A percentile compares a stretch with the other conserved stretches of the same genome.
phyloP scores from a whole-genome alignment of 176 grass and related monocot species.

The Areca catechu region DNA sequence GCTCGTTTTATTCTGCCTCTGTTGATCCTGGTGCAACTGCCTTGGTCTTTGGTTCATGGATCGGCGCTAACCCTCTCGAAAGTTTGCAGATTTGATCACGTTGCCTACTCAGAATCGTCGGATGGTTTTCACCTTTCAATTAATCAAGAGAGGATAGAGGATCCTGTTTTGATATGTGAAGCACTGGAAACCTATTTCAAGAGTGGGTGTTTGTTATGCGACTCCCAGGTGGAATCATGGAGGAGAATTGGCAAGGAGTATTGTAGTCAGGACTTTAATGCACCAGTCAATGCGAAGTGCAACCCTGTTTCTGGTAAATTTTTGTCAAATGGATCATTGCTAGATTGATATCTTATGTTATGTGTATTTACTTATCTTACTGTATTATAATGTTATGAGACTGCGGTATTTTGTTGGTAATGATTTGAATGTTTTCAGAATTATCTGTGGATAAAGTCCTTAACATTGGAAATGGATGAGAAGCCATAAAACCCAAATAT shows the following conservation, averaged over 20 bases:
- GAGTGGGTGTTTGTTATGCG: constrained; percentile 53
- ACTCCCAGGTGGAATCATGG: constrained; percentile 29
- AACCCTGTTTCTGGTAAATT: constrained; percentile 35
- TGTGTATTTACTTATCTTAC: neutral
- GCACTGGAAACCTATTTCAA: constrained; percentile 51
- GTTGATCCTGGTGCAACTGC: constrained; percentile 28
- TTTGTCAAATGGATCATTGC: constrained; percentile 12
- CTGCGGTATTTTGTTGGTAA: no score
- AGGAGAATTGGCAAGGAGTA: constrained; percentile 29
- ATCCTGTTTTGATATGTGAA: constrained; percentile 48
- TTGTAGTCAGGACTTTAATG: constrained; percentile 23
- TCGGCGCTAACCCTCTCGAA: constrained; percentile 19
- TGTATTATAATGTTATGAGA: neutral
- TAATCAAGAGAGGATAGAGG: constrained; percentile 43
- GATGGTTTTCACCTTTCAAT: constrained; percentile 38
- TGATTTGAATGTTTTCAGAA: no score
- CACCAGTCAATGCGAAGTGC: constrained; percentile 2
- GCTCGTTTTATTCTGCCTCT: constrained; percentile 22
- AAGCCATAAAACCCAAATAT: no score
- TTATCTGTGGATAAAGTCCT: no score
- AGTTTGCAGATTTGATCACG: constrained; percentile 51
- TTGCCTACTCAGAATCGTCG: constrained; percentile 31
- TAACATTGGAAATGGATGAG: no score
- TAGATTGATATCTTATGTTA: neutral
- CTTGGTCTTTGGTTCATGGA: constrained; percentile 21